These are phyloP conservation scores for Auriscalpium vulgare DNA, from an alignment of 768 basidiomycete genomes.

Conservation along the genomic window DNA sequence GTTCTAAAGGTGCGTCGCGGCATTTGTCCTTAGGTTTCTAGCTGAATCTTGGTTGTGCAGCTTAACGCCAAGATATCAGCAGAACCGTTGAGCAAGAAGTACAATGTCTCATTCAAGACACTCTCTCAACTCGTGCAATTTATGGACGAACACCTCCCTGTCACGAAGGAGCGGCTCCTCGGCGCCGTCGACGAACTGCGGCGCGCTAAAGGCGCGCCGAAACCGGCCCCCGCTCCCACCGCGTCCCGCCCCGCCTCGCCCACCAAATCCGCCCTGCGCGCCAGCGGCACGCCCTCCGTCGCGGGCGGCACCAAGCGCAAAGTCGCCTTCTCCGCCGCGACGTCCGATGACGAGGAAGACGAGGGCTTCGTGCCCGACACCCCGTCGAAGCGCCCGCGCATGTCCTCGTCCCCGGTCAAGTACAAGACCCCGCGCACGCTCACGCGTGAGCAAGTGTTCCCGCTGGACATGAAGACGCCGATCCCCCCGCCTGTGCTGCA, in stretches of 20 bases:
- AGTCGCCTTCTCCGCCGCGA: slow-evolving; percentile 1
- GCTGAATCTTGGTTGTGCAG: not conserved
- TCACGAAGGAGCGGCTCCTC: not conserved
- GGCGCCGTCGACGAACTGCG: not conserved
- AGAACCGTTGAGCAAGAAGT: too few species aligned
- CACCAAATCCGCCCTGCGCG: slow-evolving; percentile 12
- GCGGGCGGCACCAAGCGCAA: slow-evolving; percentile 6
- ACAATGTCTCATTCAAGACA: not conserved
- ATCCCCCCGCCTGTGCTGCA: slow-evolving; percentile 4
- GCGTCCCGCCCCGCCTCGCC: slow-evolving; percentile 7
- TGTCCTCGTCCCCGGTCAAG: not conserved
- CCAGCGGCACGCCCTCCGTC: not conserved
- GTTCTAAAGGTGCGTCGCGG: slow-evolving; percentile 8
- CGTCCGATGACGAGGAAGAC: not conserved
- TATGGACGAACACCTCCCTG: not conserved
- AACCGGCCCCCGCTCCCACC: not conserved
- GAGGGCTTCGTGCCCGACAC: slow-evolving; percentile 7
- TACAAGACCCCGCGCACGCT: slow-evolving; percentile 1
- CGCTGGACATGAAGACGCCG: not conserved
- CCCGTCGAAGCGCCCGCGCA: slow-evolving; percentile 9
- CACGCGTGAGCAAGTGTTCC: not conserved
- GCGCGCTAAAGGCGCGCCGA: not conserved
- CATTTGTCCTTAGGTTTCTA: too few species aligned
- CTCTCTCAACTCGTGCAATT: not conserved
- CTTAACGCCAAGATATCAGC: too few species aligned